phyloP scores from a whole-genome alignment of 257 asterid genomes.

The Ocimum tenuiflorum region DNA sequence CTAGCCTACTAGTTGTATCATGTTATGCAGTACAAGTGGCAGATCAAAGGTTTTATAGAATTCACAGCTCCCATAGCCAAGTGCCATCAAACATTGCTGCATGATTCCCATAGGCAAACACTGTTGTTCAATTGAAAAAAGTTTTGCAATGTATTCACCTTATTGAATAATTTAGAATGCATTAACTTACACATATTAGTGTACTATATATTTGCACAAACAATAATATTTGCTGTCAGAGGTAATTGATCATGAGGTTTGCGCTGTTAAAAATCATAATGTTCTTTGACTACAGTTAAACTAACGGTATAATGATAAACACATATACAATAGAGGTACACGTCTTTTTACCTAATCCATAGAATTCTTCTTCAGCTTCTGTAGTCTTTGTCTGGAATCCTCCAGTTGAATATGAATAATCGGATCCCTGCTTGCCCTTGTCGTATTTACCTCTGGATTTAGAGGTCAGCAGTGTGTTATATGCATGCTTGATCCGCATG shows the following conservation, averaged over 20 bases:
- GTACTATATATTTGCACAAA: background rate
- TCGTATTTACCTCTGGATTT: conserved; percentile 55
- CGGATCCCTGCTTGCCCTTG: conserved; percentile 42
- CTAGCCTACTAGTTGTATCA: too few relatives aligned
- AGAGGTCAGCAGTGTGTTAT: conserved; percentile 61
- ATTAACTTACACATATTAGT: background rate
- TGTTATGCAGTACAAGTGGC: too few relatives aligned
- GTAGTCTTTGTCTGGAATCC: conserved; percentile 33
- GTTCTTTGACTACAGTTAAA: background rate
- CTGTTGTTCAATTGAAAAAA: too few relatives aligned
- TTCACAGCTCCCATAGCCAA: too few relatives aligned
- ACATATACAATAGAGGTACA: conserved; percentile 2
- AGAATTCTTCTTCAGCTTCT: conserved; percentile 72
- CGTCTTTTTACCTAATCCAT: conserved; percentile 67
- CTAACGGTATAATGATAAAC: background rate
- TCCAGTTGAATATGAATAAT: conserved; percentile 45
- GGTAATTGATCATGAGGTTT: background rate
- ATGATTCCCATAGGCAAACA: too few relatives aligned
- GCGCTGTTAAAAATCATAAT: background rate
- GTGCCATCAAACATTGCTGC: too few relatives aligned
- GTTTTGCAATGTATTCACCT: too few relatives aligned
- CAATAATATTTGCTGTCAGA: background rate
- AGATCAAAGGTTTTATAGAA: too few relatives aligned
- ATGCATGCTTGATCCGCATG: conserved; percentile 93
- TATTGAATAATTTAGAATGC: too few relatives aligned